Evolutionary conservation across 108 stramenopile genomes (phyloP), one percentile per base, ranked within the genome.

Genomic region (Schizochytrium sp.): DNA sequence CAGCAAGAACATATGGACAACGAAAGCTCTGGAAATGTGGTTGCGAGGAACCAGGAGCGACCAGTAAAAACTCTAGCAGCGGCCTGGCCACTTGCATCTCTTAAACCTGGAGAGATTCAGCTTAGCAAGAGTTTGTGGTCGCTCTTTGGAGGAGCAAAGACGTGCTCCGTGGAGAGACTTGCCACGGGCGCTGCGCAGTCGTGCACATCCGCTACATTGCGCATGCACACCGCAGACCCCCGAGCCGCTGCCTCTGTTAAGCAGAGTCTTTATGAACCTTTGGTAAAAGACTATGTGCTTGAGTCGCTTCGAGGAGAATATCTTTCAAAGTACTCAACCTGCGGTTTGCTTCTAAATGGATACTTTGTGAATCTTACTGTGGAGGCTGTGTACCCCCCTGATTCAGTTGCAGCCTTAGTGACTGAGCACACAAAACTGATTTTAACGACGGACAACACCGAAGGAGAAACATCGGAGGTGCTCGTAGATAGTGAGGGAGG

Each of bases 161-260:
- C 64, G 1, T 69, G 64, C 64, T 44, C 42, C 64, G 19, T 69
- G 1, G 64, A 2, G 64, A 28, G 28, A 28, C 28, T 28, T 28
- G 28, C 28, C 28, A 28, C 28, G 28, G 28, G 28, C 28, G 28
- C 28, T 28, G 28, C 28, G 28, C 28, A 28, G 28, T 28, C 28
- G 28, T 28, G 28, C 28, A 28, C 28, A 60, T 60, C 19, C 28
- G 59, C 59, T 60, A 60, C 64, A 44, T 38, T 38, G 19, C 64
- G 28, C 64, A 69, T 69, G 3, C 64, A 69, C 10, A 69, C 64
- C 42, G 64, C 64, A 28, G 64, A 69, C 64, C 40, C 44, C 28
- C 64, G 64, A 8, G 64, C 64, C 42, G 19, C 2, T 1, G 64
- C 64, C 12, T 69, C 64, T 0, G 64, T 69, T 38, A 38, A 44